Base-by-base conservation (phyloP, 768 basidiomycete species). In the Pulveroboletus ravenelii region DNA sequence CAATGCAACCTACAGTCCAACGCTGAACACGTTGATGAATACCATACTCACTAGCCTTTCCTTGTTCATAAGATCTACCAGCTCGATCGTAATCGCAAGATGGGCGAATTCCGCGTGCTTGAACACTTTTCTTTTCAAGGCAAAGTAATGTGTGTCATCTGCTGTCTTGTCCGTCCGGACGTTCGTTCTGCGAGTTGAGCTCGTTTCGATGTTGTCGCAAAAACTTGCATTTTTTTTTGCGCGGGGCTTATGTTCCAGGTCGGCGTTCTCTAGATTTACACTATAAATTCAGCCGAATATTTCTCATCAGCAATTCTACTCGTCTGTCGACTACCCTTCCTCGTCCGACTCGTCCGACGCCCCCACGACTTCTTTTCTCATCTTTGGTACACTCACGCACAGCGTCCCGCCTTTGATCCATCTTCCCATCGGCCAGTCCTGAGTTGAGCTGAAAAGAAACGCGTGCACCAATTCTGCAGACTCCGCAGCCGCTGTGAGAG, bases 61-160 rank as follows among this genome's bases (percentile, higher is more conserved):
- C 81, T 91, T 54, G 74, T 82, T 14, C 85, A 89, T 64, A 84
- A 81, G 65, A 75, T 95, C 15, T 96, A 82, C 60, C 89, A 89
- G 62, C 76, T 98, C 47, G 95, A 98, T 67, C 91, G 88, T 59
- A 92, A 82, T 58, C 82, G 86, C 36, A 79, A 76, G 7, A 80
- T 79, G 0, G 80, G 81, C 18, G 81, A 89, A 52, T 93, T 80
- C 63, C 76, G 94, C 20, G 90, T 97, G 84, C 69, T 93, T 17
- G 95, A 98, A 51, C 79, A 81, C 20, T 84, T 95, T 58, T 62
- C 84, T 94, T 68, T 85, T 94, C 84, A 85, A 83, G 65, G 84
- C 84, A 15, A 89, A 90, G 64, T 91, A 67, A 60, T 35, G 27
- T 3, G 2, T 15, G 15, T 15, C 3, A 5, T 17, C 3, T 9